phyloP scores from a whole-genome alignment of 2,329 filamentous ascomycete genomes.

The Fusarium sp. region DNA sequence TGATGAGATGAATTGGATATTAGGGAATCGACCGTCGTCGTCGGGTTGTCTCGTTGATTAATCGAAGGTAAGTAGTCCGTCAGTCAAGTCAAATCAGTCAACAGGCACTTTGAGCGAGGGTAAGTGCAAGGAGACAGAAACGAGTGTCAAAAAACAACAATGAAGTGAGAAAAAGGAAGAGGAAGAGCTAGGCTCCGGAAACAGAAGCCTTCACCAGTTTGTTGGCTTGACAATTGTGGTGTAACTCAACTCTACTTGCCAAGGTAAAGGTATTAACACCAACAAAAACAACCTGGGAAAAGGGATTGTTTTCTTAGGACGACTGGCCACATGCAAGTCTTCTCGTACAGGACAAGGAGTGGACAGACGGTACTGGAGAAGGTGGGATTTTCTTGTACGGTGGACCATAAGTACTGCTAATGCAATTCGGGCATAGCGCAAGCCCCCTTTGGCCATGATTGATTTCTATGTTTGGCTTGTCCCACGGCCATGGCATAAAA shows the following conservation, averaged over 20 bases:
- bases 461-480: conserved; percentile 51
- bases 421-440: conserved; percentile 38
- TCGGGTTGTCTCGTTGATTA: conserved; percentile 20
- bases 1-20: conserved; percentile 16
- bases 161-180: conserved; percentile 25
- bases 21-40: conserved; percentile 25
- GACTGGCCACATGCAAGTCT: conserved; percentile 43
- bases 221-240: conserved; percentile 43
- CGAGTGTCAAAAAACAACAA: conserved; percentile 47
- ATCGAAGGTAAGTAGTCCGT: conserved; percentile 4
- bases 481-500: conserved; percentile 45
- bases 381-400: conserved; percentile 38
- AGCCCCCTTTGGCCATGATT: conserved; percentile 29
- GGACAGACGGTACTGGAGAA: conserved; percentile 1
- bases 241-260: conserved; percentile 31
- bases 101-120: conserved; percentile 46
- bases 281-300: conserved; percentile 46
- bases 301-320: conserved; percentile 52
- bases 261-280: conserved; percentile 37
- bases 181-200: conserved; percentile 35
- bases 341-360: conserved; percentile 29
- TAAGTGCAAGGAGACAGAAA: conserved; percentile 44
- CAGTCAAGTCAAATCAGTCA: conserved; percentile 11
- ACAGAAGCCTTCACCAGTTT: conserved; percentile 42
- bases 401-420: conserved; percentile 5